Base-by-base conservation (phyloP, 2,329 filamentous ascomycete species). In the Cladosporium sp. region DNA sequence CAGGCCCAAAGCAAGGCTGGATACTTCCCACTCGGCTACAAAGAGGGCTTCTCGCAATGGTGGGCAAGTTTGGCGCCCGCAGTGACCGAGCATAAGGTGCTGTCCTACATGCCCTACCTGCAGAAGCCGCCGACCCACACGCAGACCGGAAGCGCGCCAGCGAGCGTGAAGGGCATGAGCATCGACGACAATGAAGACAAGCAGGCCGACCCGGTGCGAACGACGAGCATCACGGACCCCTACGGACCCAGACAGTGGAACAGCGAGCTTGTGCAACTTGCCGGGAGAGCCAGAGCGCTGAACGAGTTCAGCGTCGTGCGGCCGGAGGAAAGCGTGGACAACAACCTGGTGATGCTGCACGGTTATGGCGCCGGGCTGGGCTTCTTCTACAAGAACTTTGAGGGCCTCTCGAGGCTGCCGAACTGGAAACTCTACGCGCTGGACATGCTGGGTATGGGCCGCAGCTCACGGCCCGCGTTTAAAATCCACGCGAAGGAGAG, bases 351-450 rank as follows among this genome's bases (percentile, higher is more conserved):
- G 42, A 95, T 98, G 82, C 75, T 98, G 4, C 93, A 98, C 67
- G 93, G 93, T 56, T 98, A 98, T 69, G 93, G 93, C 43, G 93
- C 93, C 2, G 93, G 93, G 0, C 78, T 98, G 0, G 93, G 92
- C 18, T 97, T 98, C 72, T 98, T 95, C 77, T 98, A 96, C 77
- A 92, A 93, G 73, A 98, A 98, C 68, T 95, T 95, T 56, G 93
- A 98, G 70, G 83, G 85, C 5, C 73, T 98, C 33, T 91, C 86
- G 43, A 83, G 91, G 14, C 74, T 83, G 1, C 76, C 79, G 28
- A 90, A 91, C 28, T 95, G 93, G 84, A 91, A 89, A 64, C 73
- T 98, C 14, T 97, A 93, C 67, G 89, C 92, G 1, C 75, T 98
- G n/a, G 92, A 98, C 65, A 83, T 97, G 78, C 78, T 96, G 13